Evolutionary conservation across 148 eudicot genomes (phyloP).

Genomic region (Cornus florida): DNA sequence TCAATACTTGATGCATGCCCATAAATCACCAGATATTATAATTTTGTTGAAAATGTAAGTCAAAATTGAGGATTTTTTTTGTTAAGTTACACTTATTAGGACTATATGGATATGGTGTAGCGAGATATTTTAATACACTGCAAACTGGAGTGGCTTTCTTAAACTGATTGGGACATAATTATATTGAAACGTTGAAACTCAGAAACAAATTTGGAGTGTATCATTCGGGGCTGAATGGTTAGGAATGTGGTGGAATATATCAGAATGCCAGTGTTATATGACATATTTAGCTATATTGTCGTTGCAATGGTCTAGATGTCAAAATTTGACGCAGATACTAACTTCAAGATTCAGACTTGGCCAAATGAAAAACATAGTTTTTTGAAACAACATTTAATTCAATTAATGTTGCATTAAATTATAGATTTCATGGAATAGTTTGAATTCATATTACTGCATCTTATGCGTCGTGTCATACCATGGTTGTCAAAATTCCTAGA

Average conservation of each 20-base stretch:
- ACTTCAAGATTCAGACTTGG: neutral
- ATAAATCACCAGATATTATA: neutral
- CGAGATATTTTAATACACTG: neutral
- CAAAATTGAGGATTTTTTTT: neutral
- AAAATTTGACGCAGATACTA: neutral
- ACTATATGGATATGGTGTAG: neutral
- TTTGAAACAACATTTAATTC: neutral
- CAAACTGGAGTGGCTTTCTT: neutral
- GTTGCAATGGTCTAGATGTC: neutral
- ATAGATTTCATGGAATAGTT: neutral
- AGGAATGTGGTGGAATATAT: neutral
- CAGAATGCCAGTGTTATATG: neutral
- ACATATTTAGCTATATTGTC: neutral
- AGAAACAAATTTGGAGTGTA: neutral
- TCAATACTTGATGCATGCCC: neutral
- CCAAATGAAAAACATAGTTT: neutral
- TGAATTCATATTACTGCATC: neutral
- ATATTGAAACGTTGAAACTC: neutral
- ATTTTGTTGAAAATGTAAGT: neutral
- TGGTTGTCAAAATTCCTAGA: neutral
- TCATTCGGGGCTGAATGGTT: neutral
- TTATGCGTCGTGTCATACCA: neutral
- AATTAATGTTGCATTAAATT: neutral
- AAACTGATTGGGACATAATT: neutral
- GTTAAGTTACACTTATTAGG: neutral